Base-by-base conservation (phyloP, 75 land plant species). In the Picea sitchensis region DNA sequence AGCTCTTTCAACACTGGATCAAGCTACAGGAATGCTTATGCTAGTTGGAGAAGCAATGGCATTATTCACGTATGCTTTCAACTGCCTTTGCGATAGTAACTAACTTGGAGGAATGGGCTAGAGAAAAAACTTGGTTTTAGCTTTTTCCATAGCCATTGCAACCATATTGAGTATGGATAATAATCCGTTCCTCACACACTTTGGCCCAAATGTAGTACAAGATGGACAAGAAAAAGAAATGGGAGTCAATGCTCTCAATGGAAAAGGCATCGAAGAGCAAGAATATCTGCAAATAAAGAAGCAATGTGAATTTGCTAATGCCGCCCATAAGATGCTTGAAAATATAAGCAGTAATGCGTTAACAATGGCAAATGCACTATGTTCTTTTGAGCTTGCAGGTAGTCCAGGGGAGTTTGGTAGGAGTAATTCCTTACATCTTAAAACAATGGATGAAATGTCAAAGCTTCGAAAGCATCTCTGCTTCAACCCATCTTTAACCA, bases 371-470 rank as follows among this genome's bases (percentile, higher is more conserved):
- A 93, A n/a, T n/a, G n/a, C n/a, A n/a, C n/a, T n/a, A n/a, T n/a
- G n/a, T n/a, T n/a, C n/a, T n/a, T n/a, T n/a, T n/a, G n/a, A n/a
- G n/a, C n/a, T n/a, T n/a, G n/a, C n/a, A n/a, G n/a, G n/a, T n/a
- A n/a, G n/a, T n/a, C n/a, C n/a, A 51, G 83, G 68, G 51, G 82
- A 88, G 23, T 98, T 98, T 74, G 93, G 98, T 86, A 89, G 71
- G 65, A 68, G 75, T 14, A 80, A 90, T 65, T 80, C 69, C 9
- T 78, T 95, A 57, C 95, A 95, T 79, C 64, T 86, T 11, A 98
- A 96, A 81, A 95, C 92, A n/a, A 89, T 98, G 99, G 90, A 95
- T 60, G 99, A 98, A 80, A 98, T 98, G 98, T 89, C 96, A 0
- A 95, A 98, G 68, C 73, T 98, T 73, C 84, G 98, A 57, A 88